Base-by-base conservation (phyloP, 345 rosid genomes). In the Trapa bicornis region DNA sequence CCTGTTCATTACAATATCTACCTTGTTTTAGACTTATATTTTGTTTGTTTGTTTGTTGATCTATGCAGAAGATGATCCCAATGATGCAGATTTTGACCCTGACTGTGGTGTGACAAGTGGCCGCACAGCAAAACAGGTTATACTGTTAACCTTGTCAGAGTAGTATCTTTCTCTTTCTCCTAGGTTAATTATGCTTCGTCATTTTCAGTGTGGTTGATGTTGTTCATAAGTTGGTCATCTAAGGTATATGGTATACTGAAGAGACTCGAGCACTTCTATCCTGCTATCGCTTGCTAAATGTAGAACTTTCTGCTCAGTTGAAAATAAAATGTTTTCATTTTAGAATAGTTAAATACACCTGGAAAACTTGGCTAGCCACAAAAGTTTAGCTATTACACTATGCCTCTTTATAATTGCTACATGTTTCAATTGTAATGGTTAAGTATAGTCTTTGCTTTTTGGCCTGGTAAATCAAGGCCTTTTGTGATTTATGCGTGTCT, bases 61-160 rank as follows among this genome's bases (percentile, higher is more conserved):
- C 45, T 70, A 73, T 71, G 79, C 90, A 91, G 97, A 80, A 76
- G 99, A 95, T 85, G 99, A 95, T 83, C 98, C 98, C 58, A 91
- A 89, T 75, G 99, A 95, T 78, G 96, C 84, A 32, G 99, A 95
- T 75, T 95, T 95, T 78, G 96, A 91, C 79, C 99, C 98, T 65
- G 84, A 88, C 68, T 76, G 75, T 72, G 86, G 80, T 71, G 82
- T 60, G 64, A 64, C 77, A 17, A 77, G 81, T 52, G 76, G 68
- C 69, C 82, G 68, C 53, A 43, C 74, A 39, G 79, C 75, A 64
- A 79, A 71, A 66, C 86, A 91, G 99, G 99, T 95, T 10, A 36
- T 37, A 17, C 33, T 2, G 4, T 64, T 63, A 39, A 0, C n/a
- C 3, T 32, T 64, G 47, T 64, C n/a, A 64, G 32, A 54, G 5